Conservation (phyloP, 2,329 filamentous ascomycete species). For the Beauveria rudraprayagi region DNA sequence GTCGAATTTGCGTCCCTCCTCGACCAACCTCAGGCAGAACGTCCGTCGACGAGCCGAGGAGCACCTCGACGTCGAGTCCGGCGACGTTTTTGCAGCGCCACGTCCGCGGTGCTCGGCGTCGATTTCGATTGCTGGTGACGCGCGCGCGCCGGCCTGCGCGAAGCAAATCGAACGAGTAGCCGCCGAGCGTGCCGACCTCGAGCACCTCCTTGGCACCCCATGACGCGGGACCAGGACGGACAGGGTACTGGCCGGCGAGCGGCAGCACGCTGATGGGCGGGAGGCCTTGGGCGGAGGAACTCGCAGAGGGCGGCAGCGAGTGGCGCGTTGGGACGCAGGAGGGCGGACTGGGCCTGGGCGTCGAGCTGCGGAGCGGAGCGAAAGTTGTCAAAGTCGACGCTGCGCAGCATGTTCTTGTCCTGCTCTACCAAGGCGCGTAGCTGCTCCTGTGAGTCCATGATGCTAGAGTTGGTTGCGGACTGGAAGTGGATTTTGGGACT, state of each 20-base stretch:
- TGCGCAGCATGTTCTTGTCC: background rate
- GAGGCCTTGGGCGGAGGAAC: slow-evolving; percentile 25
- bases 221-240: slow-evolving; percentile 29
- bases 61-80: slow-evolving; percentile 33
- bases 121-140: slow-evolving; percentile 42
- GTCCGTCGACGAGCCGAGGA: slow-evolving; percentile 33
- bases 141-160: slow-evolving; percentile 26
- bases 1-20: slow-evolving; percentile 35
- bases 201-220: slow-evolving; percentile 32
- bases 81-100: slow-evolving; percentile 39
- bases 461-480: background rate
- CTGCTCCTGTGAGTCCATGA: background rate
- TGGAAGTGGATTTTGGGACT: background rate
- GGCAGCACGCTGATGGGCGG: slow-evolving; percentile 29
- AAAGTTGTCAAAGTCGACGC: slow-evolving; percentile 4
- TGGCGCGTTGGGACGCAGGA: slow-evolving; percentile 8
- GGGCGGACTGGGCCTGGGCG: background rate
- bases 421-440: background rate
- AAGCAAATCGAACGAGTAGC: slow-evolving; percentile 47
- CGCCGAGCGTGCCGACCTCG: slow-evolving; percentile 48
- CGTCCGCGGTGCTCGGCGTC: slow-evolving; percentile 32
- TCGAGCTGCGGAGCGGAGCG: slow-evolving; percentile 17
- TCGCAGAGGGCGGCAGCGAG: slow-evolving; percentile 20
- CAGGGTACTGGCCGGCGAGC: slow-evolving; percentile 29
- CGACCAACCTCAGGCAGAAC: slow-evolving; percentile 25